These are phyloP conservation scores for Termitomyces sp. DNA, from an alignment of 1,284 basidiomycete genomes.

Conservation along the genomic window DNA sequence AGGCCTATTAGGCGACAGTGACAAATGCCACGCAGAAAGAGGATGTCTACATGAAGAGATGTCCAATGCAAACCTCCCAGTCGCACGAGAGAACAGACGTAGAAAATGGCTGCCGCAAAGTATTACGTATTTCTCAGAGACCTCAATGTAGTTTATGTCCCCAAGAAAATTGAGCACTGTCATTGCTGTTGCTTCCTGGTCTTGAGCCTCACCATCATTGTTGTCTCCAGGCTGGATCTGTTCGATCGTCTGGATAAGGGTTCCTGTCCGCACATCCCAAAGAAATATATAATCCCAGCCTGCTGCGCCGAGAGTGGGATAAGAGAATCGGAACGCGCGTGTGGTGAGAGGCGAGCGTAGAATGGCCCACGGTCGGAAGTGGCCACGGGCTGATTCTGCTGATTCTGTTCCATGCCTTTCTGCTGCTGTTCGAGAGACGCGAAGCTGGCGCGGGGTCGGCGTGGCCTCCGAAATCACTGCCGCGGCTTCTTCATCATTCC, in stretches of 20 bases:
- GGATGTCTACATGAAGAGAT: constrained; percentile 29
- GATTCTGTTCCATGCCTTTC: background rate
- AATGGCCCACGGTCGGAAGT: constrained; percentile 57
- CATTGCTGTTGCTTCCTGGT: background rate
- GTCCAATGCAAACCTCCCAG: constrained; percentile 38
- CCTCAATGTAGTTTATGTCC: constrained; percentile 59
- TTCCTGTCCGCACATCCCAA: constrained; percentile 51
- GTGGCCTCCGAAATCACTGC: constrained; percentile 20
- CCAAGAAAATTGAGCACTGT: constrained; percentile 32
- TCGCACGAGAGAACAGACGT: constrained; percentile 49
- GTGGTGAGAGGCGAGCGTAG: constrained; percentile 38
- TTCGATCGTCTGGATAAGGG: constrained; percentile 12
- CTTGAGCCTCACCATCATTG: background rate
- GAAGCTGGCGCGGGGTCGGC: constrained; percentile 34
- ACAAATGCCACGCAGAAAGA: constrained; percentile 27
- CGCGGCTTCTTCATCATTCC: constrained; percentile 18
- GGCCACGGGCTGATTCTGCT: constrained; percentile 27
- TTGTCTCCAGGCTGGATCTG: constrained; percentile 3
- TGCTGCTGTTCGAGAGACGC: constrained; percentile 12
- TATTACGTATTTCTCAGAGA: constrained; percentile 54
- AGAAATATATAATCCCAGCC: constrained; percentile 40
- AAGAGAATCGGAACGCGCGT: constrained; percentile 62
- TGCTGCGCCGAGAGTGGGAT: constrained; percentile 55
- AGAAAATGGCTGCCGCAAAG: constrained; percentile 47
- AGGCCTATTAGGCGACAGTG: constrained; percentile 15